phyloP scores from a whole-genome alignment of 257 asterid species.

The Jacaranda mimosifolia region DNA sequence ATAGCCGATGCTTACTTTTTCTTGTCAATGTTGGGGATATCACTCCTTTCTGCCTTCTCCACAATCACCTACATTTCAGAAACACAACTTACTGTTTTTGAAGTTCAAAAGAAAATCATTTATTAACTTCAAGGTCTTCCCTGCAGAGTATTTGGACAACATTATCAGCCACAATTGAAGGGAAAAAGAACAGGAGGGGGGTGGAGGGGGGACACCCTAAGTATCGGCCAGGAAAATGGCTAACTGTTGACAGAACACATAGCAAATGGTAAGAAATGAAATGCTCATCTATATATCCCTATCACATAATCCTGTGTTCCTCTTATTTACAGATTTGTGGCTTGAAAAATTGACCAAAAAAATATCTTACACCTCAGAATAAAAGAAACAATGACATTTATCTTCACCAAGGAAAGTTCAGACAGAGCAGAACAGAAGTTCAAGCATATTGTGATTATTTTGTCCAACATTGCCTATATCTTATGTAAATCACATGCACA shows the following conservation, averaged over 20 bases:
- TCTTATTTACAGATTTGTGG: neutral
- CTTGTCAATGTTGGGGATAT: constrained; percentile 74
- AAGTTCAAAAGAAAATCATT: neutral
- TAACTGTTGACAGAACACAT: neutral
- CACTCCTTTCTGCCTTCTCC: constrained; percentile 79
- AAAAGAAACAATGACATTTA: neutral
- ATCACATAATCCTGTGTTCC: neutral
- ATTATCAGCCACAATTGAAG: neutral
- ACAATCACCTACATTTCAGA: constrained; percentile 59
- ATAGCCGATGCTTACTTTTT: constrained; percentile 55
- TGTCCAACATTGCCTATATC: neutral
- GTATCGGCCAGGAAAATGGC: no score
- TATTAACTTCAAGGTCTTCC: neutral
- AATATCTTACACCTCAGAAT: neutral
- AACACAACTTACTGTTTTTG: constrained; percentile 17
- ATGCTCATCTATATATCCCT: neutral
- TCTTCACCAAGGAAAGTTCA: neutral
- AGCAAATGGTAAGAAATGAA: neutral
- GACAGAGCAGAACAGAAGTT: neutral
- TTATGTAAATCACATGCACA: neutral
- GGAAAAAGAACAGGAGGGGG: no score
- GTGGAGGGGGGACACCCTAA: no score
- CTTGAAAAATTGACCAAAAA: neutral
- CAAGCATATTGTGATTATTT: neutral
- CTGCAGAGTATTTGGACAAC: neutral